phyloP scores from a whole-genome alignment of 768 basidiomycete species.

The Boletellus ananas region DNA sequence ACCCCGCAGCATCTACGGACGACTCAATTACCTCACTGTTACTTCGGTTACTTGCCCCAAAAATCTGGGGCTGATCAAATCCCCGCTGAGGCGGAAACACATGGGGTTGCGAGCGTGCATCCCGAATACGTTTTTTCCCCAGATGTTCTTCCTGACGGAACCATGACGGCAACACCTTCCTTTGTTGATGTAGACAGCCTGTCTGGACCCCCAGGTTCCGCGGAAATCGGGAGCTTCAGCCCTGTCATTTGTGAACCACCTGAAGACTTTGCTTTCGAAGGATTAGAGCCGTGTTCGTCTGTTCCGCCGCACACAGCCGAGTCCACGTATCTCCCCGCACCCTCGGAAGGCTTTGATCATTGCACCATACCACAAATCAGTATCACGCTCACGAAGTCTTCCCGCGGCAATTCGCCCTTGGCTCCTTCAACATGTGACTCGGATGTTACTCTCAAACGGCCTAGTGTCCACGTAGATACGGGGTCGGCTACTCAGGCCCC shows the following conservation, averaged over 20 bases:
- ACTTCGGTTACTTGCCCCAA: conserved; percentile 16
- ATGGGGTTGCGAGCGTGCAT: conserved; percentile 17
- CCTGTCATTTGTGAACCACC: conserved; percentile 30
- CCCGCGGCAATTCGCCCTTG: conserved; percentile 27
- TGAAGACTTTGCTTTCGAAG: conserved; percentile 24
- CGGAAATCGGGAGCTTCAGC: conserved; percentile 24
- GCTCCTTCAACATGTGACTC: conserved; percentile 26
- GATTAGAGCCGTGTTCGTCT: conserved; percentile 14
- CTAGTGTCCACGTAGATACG: conserved; percentile 30
- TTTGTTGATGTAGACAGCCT: conserved; percentile 7
- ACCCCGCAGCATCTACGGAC: conserved; percentile 25
- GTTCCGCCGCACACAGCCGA: conserved; percentile 11
- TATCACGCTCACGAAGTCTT: conserved; percentile 29
- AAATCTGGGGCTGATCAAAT: conserved; percentile 31
- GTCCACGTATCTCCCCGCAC: conserved; percentile 13
- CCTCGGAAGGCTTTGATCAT: conserved; percentile 10
- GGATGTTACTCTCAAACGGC: conserved; percentile 23
- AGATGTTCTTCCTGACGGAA: conserved; percentile 11
- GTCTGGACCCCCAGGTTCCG: conserved; percentile 17
- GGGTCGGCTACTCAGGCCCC: conserved; percentile 21
- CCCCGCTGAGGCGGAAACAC: conserved; percentile 6
- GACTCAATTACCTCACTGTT: conserved; percentile 28
- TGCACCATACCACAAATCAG: conserved; percentile 28
- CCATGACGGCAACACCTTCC: conserved; percentile 15
- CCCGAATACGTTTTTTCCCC: conserved; percentile 16